Evolutionary conservation across 768 basidiomycete species (phyloP).

Genomic region (Chalciporus pseudorubinellus): DNA sequence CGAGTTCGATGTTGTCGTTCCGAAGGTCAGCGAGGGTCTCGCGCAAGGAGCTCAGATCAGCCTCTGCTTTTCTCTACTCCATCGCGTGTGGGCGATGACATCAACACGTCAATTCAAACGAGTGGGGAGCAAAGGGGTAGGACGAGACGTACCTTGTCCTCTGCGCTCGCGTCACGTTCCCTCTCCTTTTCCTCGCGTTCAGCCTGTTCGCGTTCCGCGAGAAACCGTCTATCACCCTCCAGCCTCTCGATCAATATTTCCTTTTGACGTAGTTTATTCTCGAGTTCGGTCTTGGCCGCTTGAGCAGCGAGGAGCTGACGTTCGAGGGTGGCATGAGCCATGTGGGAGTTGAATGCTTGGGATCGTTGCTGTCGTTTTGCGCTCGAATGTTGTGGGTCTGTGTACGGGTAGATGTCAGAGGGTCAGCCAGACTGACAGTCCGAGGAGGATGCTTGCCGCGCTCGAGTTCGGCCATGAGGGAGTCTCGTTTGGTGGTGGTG

Average conservation of each 20-base stretch:
- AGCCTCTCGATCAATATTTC: constrained; percentile 61
- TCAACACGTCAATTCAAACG: too few relatives aligned
- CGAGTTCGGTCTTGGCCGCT: constrained; percentile 60
- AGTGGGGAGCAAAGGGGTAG: too few relatives aligned
- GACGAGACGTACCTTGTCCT: constrained; percentile 55
- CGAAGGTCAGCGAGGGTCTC: constrained; percentile 46
- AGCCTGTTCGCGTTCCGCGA: constrained; percentile 65
- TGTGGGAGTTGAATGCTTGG: constrained; percentile 58
- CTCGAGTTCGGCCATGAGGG: constrained; percentile 65
- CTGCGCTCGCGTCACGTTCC: constrained; percentile 47
- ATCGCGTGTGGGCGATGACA: too few relatives aligned
- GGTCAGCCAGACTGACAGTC: background rate
- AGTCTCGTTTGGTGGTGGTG: constrained; percentile 52
- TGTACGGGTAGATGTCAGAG: background rate
- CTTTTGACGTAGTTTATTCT: constrained; percentile 65
- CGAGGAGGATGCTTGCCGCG: constrained; percentile 41
- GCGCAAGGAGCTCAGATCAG: constrained; percentile 52
- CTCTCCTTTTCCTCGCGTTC: constrained; percentile 67
- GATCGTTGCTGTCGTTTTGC: constrained; percentile 67
- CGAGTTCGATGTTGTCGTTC: constrained; percentile 59
- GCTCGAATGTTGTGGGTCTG: constrained; percentile 64
- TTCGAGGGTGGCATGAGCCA: constrained; percentile 63
- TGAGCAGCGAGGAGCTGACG: constrained; percentile 64
- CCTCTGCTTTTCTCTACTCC: constrained; percentile 47
- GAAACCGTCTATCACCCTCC: constrained; percentile 66